These are phyloP conservation scores for Allium sativum DNA, from an alignment of 106 monocot genomes.

Conservation along the genomic window DNA sequence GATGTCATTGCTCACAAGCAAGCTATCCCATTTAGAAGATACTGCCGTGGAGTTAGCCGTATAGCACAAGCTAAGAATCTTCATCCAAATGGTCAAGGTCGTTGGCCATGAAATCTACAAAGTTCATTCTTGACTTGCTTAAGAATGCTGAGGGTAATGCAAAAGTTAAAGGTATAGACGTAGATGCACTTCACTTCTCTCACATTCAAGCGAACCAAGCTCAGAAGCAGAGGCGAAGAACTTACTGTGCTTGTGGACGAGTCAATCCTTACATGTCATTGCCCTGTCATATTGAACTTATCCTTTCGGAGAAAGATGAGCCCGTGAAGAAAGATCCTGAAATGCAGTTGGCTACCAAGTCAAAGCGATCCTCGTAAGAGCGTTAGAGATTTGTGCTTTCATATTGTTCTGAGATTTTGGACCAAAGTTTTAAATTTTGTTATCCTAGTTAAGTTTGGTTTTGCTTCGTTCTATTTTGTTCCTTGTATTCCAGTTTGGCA, in stretches of 20 bases:
- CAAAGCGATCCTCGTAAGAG: no score
- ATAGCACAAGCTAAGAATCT: constrained; percentile 29
- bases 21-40: constrained; percentile 36
- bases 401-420: no score
- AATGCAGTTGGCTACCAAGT: no score
- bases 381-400: no score
- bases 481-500: no score
- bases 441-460: no score
- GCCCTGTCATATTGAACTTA: no score
- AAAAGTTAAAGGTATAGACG: constrained; percentile 79
- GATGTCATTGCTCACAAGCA: constrained; percentile 42
- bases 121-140: constrained; percentile 48
- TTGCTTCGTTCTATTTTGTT: no score
- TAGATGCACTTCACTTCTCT: constrained; percentile 63
- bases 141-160: constrained; percentile 65
- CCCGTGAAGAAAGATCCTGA: no score
- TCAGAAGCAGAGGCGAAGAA: constrained; percentile 76
- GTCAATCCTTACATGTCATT: no score
- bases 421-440: no score
- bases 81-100: constrained; percentile 35
- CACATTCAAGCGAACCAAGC: constrained; percentile 88
- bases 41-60: constrained; percentile 29
- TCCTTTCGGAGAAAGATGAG: no score
- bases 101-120: constrained; percentile 55
- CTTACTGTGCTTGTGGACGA: constrained; percentile 73